A percentile compares a stretch with the other conserved stretches of the same genome.
Evolutionary conservation across 192 early-diverging fungal genomes (phyloP).

Genomic region (Linnemannia exigua): DNA sequence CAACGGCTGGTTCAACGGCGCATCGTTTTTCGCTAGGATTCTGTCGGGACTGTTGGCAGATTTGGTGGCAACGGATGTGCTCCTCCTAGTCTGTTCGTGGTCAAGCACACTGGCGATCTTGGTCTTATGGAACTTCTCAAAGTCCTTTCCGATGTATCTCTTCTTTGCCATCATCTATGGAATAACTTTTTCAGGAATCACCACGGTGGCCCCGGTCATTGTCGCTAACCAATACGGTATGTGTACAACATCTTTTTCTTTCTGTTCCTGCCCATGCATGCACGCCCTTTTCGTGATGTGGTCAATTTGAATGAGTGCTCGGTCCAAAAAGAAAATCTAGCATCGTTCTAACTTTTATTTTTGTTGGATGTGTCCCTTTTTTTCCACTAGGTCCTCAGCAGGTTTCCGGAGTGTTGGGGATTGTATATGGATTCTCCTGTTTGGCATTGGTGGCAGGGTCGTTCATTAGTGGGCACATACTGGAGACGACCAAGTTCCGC

Average conservation of each 20-base stretch:
- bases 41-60: conserved; percentile 43
- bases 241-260: not conserved
- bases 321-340: not conserved
- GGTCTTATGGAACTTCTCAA: conserved; percentile 64
- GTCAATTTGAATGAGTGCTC: not conserved
- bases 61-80: conserved; percentile 48
- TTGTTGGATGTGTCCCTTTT: too few relatives aligned
- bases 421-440: conserved; percentile 51
- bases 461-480: conserved; percentile 46
- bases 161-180: conserved; percentile 64
- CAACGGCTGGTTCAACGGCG: conserved; percentile 50
- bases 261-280: not conserved
- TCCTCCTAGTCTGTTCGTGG: conserved; percentile 35
- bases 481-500: conserved; percentile 26
- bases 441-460: conserved; percentile 53
- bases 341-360: not conserved
- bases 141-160: conserved; percentile 38
- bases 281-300: not conserved
- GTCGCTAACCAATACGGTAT: conserved; percentile 58
- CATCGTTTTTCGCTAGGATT: conserved; percentile 35
- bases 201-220: conserved; percentile 52
- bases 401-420: conserved; percentile 48
- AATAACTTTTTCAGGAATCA: conserved; percentile 56
- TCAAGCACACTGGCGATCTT: conserved; percentile 31
- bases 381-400: conserved; percentile 24